Percentiles rank a stretch among this genome's conserved stretches.
Conservation (phyloP, 2,329 filamentous ascomycete genomes). For the Aspergillus novoparasiticus region DNA sequence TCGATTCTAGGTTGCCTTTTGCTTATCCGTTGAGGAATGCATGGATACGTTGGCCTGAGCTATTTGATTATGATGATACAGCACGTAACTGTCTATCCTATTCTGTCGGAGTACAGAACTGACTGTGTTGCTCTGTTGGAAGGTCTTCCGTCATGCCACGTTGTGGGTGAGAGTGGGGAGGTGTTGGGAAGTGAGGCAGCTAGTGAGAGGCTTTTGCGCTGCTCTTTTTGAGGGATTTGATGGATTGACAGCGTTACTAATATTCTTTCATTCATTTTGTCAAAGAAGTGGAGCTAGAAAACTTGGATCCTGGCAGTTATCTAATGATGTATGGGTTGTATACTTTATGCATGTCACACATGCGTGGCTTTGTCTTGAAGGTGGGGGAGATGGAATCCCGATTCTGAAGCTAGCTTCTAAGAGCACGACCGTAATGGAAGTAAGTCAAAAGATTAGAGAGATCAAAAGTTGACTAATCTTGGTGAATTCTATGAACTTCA, state of each 20-base stretch:
- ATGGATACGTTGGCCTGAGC: not conserved
- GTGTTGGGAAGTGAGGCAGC: conserved; percentile 16
- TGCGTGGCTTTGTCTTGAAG: not conserved
- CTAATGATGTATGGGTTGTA: not conserved
- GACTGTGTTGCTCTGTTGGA: not conserved
- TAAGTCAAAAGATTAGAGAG: not conserved
- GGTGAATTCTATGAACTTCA: not conserved
- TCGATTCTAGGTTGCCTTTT: not conserved
- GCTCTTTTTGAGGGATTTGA: not conserved
- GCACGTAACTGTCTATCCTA: not conserved
- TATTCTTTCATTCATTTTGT: not conserved
- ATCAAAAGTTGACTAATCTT: not conserved
- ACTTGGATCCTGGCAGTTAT: not conserved
- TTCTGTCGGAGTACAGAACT: not conserved
- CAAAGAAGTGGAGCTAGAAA: not conserved
- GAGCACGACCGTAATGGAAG: not conserved
- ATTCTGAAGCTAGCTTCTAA: not conserved
- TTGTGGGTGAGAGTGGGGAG: not conserved
- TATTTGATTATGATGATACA: not conserved
- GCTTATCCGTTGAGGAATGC: not conserved
- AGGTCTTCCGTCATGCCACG: conserved; percentile 5
- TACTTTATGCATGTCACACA: not conserved
- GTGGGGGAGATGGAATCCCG: not conserved
- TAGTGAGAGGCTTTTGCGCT: not conserved
- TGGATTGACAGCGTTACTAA: not conserved